Conservation (phyloP, 805 yeast genomes). For the Cyberlindnera sargentensis region DNA sequence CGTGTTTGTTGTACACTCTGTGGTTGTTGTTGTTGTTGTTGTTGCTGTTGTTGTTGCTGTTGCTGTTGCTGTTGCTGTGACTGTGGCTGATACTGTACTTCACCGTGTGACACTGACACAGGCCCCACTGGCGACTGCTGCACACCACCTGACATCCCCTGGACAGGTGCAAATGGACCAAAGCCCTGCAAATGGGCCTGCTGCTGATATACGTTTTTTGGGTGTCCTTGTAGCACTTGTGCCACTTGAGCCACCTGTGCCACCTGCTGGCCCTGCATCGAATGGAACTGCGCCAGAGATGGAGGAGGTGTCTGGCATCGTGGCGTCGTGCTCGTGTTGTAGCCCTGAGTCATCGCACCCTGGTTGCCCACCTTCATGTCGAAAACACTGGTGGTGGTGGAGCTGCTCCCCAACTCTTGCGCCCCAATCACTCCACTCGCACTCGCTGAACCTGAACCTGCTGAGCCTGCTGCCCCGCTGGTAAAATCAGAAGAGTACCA, state of each 20-base stretch:
- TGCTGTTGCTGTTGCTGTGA: slow-evolving; percentile 19
- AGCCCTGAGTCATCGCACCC: not conserved
- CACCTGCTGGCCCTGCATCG: not conserved
- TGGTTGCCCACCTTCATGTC: slow-evolving; percentile 11
- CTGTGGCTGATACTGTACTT: slow-evolving; percentile 10
- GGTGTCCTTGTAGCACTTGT: no score
- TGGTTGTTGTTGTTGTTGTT: slow-evolving; percentile 15
- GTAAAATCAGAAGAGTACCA: not conserved
- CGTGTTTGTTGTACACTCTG: not conserved
- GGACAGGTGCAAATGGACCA: no score
- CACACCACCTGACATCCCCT: no score
- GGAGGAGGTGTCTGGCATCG: slow-evolving; percentile 1
- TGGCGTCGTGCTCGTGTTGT: not conserved
- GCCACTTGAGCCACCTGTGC: no score
- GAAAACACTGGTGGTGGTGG: slow-evolving; percentile 9
- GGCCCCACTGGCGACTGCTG: not conserved
- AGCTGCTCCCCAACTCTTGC: not conserved
- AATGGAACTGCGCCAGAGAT: slow-evolving; percentile 4
- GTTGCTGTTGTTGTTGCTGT: slow-evolving; percentile 15
- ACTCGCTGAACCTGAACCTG: not conserved
- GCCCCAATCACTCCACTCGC: no score
- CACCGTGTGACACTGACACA: no score
- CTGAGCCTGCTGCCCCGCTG: not conserved
- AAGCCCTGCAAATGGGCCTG: no score
- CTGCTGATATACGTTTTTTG: no score